Conservation (phyloP, 2,329 filamentous ascomycete species). For the Cadophora sp. region DNA sequence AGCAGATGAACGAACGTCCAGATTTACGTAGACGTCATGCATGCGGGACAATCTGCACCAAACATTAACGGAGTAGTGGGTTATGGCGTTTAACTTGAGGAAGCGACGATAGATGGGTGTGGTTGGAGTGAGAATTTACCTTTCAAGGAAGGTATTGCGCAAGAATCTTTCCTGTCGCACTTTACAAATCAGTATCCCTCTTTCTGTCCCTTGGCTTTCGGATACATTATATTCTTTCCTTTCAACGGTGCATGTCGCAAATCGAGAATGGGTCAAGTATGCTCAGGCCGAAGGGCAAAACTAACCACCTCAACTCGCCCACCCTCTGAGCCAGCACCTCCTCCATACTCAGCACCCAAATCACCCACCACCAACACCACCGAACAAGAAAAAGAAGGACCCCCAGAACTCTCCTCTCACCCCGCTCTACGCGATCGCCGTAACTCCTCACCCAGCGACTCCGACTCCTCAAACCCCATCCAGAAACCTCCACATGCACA, state of each 20-base stretch:
- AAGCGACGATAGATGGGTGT: neutral
- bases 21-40: neutral
- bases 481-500: neutral
- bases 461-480: neutral
- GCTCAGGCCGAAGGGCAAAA: neutral
- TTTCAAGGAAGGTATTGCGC: neutral
- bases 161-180: too few relatives aligned
- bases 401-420: conserved; percentile 14
- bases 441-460: too few relatives aligned
- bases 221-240: neutral
- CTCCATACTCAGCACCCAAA: conserved; percentile 5
- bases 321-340: conserved; percentile 1
- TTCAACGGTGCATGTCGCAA: too few relatives aligned
- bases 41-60: neutral
- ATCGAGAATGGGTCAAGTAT: conserved; percentile 4
- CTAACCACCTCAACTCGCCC: neutral
- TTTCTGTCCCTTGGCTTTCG: neutral
- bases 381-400: conserved; percentile 14
- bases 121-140: too few relatives aligned
- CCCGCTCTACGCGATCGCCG: neutral
- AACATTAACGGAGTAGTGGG: neutral
- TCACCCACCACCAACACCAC: conserved; percentile 2
- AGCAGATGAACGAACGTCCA: neutral
- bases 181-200: neutral
- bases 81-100: neutral